Base-by-base conservation (phyloP, 2,329 filamentous ascomycete genomes). In the Lasiodiplodia hormozganensis region DNA sequence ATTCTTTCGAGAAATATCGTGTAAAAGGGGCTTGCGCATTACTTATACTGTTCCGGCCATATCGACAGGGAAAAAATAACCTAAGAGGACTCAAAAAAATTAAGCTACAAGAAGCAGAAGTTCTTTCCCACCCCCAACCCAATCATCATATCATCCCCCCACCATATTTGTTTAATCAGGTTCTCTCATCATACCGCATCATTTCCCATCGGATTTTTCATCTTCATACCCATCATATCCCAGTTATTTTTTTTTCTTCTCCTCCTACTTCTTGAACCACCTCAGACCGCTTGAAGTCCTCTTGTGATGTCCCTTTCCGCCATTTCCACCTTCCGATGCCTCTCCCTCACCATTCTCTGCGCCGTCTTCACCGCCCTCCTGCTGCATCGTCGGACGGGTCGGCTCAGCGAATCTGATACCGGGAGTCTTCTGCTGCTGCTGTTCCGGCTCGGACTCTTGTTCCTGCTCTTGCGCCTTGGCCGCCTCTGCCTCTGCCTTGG, bases 341-440 rank as follows among this genome's bases (percentile, higher is more conserved):
- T 56, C 62, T 6, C 23, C 51, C 11, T 18, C 51, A 5, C 40
- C 51, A 2, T 21, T 28, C 21, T 49, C 65, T 16, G 4, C 65
- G n/a, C 53, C 65, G 1, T 53, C 38, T 28, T 47, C 54, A 21
- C 43, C 54, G 16, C 38, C 21, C 12, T 62, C 56, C 18, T 68
- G 43, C 31, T 67, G 65, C 40, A 52, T 21, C 31, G 38, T 56
- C 25, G 66, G 67, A 3, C 51, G 38, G 12, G 57, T 51, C 5
- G 67, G 67, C 40, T 68, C 67, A n/a, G 70, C 70, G 56, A 72
- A 72, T 18, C 69, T 68, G 51, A 72, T 71, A 56, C 68, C 69
- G 21, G 65, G 64, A 12, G 40, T 36, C 36, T 58, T 58, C 47
- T 28, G 31, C n/a, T 52, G 56, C 11, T 68, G 56, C 31, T 18